A percentile compares a stretch with the other conserved stretches of the same genome.
Conservation (phyloP, 371 early-diverging fungal genomes). For the Dentiscutata heterogama region DNA sequence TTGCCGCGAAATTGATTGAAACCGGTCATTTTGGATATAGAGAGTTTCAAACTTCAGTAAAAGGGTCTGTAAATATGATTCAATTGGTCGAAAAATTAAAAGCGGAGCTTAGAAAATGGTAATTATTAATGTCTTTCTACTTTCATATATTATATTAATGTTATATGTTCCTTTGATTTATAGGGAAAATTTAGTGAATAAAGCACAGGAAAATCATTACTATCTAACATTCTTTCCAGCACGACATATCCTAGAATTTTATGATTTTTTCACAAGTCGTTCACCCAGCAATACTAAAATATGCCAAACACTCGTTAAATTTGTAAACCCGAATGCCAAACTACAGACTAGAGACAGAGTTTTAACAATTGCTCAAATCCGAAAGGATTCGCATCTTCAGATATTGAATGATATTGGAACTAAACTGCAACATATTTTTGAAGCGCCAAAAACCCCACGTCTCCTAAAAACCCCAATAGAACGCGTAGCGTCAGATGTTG, state of each 20-base stretch:
- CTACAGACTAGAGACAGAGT: not conserved
- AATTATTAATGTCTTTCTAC: too few species aligned
- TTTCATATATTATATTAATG: too few species aligned
- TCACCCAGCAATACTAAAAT: not conserved
- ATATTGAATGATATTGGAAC: too few species aligned
- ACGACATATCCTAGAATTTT: conserved; percentile 39
- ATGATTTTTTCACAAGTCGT: conserved; percentile 28
- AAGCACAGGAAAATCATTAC: conserved; percentile 32
- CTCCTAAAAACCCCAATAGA: not conserved
- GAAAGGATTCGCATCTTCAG: too few species aligned
- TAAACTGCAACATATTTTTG: too few species aligned
- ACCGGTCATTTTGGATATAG: conserved; percentile 46
- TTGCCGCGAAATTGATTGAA: conserved; percentile 41
- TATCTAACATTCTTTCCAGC: conserved; percentile 42
- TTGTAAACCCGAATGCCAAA: conserved; percentile 18
- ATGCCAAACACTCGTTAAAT: conserved; percentile 19
- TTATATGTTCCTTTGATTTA: not conserved
- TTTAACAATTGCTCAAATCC: not conserved
- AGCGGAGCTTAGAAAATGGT: not conserved
- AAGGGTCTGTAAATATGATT: conserved; percentile 2
- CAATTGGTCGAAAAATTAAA: conserved; percentile 8
- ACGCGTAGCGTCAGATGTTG: conserved; percentile 26
- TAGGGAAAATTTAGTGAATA: conserved; percentile 31
- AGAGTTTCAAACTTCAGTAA: not conserved
- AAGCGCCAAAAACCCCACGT: not conserved